These are phyloP conservation scores for Aegilops bicornis DNA, from an alignment of 176 grass and related monocot species.

Conservation along the genomic window DNA sequence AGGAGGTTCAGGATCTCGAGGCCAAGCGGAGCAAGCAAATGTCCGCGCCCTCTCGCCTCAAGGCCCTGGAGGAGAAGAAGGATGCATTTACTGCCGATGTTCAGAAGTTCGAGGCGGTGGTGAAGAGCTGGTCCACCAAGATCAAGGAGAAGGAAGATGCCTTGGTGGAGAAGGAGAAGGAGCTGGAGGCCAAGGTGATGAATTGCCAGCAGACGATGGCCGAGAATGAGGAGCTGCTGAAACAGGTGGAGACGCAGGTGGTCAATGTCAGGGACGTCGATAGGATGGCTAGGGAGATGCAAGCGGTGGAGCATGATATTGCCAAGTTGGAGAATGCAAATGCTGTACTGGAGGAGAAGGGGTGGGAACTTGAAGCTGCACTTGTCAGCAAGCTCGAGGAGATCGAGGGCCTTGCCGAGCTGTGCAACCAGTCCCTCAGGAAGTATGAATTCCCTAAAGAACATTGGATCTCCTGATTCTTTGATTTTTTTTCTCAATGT, in stretches of 20 bases:
- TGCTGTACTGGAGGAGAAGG: constrained; percentile 55
- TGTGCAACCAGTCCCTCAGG: constrained; percentile 70
- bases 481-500: background rate
- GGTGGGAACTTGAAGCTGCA: constrained; percentile 69
- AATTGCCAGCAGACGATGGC: constrained; percentile 25
- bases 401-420: constrained; percentile 47
- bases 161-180: constrained; percentile 39
- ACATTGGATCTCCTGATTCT: background rate
- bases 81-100: constrained; percentile 49
- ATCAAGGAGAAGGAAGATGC: constrained; percentile 53
- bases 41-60: constrained; percentile 37
- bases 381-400: constrained; percentile 60
- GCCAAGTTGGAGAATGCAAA: constrained; percentile 45
- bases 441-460: constrained; percentile 39
- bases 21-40: constrained; percentile 37
- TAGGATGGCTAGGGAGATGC: constrained; percentile 74
- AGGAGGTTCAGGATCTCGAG: constrained; percentile 44
- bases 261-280: constrained; percentile 65
- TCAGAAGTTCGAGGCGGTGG: constrained; percentile 72
- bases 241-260: constrained; percentile 54
- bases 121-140: constrained; percentile 57
- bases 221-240: constrained; percentile 57
- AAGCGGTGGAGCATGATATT: constrained; percentile 58
- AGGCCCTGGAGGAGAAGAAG: constrained; percentile 47
- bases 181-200: constrained; percentile 56